Base-by-base conservation (phyloP, 2,329 filamentous ascomycete genomes). In the Helotiales sp. region DNA sequence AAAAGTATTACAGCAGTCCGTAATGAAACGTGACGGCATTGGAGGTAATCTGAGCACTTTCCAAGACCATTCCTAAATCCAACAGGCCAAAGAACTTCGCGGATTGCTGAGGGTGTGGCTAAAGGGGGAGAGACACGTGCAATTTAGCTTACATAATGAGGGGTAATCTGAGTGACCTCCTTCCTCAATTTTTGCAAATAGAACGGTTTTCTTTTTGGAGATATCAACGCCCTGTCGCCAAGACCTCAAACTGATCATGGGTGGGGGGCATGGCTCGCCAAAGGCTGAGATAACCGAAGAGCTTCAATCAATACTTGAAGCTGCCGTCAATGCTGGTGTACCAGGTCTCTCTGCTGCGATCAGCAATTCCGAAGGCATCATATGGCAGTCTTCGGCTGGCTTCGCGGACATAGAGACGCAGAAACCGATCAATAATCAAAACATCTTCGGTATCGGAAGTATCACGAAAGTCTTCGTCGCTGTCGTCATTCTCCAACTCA, bases 381-480 rank as follows among this genome's bases (percentile, higher is more conserved):
- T 51, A 13, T 63, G 59, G 61, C 36, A 51, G 38, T 34, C 46
- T 15, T 46, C 48, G 3, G 52, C 54, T n/a, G 57, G 59, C 0
- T 30, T 44, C 8, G 36, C 38, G 8, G 12, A 57, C 5, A 52
- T 60, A 29, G 29, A 46, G 8, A 25, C 29, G 2, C 22, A 6
- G 3, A 17, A 17, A 6, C 17, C 30, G 7, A 33, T 58, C 13
- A n/a, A 46, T 25, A 31, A 12, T 2, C 13, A 10, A 6, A 19
- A 57, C n/a, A 7, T 57, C 13, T 62, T 63, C n/a, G 61, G 61
- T 2, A 55, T 63, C 5, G 57, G 61, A 15, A 63, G 59, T n/a
- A 62, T 63, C 44, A 60, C 54, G 15, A 63, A 62, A 52, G 57
- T 62, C 17, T 62, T 62, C 29, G 38, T 60, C 8, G 40, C 54